A percentile compares a stretch with the other conserved stretches of the same genome.
phyloP scores from a whole-genome alignment of 73 alveolate species.

The Paramecium pentaurelia region DNA sequence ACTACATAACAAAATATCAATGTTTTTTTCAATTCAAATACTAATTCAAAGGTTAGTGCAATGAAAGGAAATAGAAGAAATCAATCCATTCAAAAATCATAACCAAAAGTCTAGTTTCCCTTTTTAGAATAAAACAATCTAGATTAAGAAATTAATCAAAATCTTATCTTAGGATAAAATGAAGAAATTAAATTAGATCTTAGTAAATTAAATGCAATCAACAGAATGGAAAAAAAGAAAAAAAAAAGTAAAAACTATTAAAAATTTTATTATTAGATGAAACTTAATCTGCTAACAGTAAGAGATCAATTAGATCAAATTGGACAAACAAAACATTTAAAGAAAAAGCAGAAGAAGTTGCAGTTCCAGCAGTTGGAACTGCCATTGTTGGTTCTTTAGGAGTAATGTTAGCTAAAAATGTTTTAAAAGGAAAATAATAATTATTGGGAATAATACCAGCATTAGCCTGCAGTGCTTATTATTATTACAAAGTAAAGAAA shows the following conservation, averaged over 20 bases:
- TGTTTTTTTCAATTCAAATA: not conserved
- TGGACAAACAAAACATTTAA: not conserved
- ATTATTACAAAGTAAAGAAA: not conserved
- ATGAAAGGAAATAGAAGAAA: slow-evolving; percentile 1
- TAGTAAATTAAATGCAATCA: not conserved
- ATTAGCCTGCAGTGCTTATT: not conserved
- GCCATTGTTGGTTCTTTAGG: slow-evolving; percentile 12
- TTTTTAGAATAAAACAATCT: not conserved
- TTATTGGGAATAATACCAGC: slow-evolving; percentile 3
- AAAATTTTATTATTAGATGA: not conserved
- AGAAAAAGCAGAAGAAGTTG: not conserved
- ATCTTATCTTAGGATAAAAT: not conserved
- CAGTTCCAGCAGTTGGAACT: slow-evolving; percentile 1
- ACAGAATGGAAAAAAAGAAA: not conserved
- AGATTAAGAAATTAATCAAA: not conserved
- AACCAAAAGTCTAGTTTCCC: not conserved
- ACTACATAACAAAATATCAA: not conserved
- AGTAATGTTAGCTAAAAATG: not conserved
- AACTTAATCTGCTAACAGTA: not conserved
- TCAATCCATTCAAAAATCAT: not conserved
- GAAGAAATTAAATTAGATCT: not conserved
- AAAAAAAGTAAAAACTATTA: not conserved
- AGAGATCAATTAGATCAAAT: not conserved
- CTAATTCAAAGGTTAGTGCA: not conserved
- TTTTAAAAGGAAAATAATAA: not conserved